A percentile compares a stretch with the other conserved stretches of the same genome.
These are phyloP conservation scores for Glycine tomentella DNA, from an alignment of 306 rosid genomes.

Conservation along the genomic window DNA sequence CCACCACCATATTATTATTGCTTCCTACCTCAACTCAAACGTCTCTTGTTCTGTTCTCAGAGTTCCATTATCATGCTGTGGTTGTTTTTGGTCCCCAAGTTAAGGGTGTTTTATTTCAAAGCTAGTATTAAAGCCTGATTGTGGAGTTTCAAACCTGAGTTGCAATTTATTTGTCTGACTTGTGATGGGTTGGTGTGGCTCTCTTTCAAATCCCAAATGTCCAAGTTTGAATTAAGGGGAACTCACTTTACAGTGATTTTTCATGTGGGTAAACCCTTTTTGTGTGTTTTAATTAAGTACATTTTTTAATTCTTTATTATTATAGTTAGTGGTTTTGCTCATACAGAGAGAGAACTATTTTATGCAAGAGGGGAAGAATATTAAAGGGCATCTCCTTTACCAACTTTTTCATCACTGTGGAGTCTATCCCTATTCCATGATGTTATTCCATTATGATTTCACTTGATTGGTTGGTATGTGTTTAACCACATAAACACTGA, in stretches of 20 bases:
- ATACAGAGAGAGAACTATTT: neutral
- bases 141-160: conserved; percentile 1
- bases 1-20: neutral
- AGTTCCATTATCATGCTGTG: neutral
- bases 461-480: conserved; percentile 38
- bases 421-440: conserved; percentile 38
- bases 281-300: too few species aligned
- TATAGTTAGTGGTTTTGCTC: neutral
- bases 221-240: neutral
- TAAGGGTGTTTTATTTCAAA: neutral
- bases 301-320: neutral
- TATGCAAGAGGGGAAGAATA: conserved; percentile 11
- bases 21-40: neutral
- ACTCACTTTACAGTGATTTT: neutral
- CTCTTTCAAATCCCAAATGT: neutral
- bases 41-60: neutral
- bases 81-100: too few species aligned
- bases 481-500: conserved; percentile 29
- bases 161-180: conserved; percentile 3
- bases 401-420: conserved; percentile 30
- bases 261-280: neutral
- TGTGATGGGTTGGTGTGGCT: neutral
- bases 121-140: neutral
- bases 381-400: conserved; percentile 38
- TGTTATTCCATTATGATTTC: conserved; percentile 37